A percentile compares a stretch with the other conserved stretches of the same genome.
Conservation (phyloP, 208 protist genomes). For the Strigomonas culicis region DNA sequence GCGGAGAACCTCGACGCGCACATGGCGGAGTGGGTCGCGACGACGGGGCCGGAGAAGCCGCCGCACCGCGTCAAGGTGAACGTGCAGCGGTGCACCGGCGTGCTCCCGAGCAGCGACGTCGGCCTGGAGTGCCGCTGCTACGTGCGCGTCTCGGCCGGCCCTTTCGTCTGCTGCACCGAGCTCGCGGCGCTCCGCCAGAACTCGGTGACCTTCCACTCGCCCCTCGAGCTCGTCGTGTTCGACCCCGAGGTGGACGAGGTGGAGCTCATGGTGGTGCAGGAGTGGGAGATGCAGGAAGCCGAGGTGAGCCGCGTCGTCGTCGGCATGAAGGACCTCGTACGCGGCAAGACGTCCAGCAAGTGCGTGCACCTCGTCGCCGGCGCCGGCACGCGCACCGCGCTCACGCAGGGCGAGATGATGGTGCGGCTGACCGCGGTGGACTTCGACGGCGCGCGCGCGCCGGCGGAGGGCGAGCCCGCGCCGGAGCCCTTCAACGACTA, state of each 20-base stretch:
- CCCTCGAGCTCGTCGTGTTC: constrained; percentile 38
- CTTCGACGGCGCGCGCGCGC: constrained; percentile 29
- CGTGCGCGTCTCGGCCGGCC: constrained; percentile 44
- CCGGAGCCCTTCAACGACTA: background rate
- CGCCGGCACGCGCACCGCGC: constrained; percentile 37
- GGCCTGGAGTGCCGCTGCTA: constrained; percentile 19
- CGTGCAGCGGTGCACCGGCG: constrained; percentile 21
- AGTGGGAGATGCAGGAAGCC: constrained; percentile 30
- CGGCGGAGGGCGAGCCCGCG: constrained; percentile 1
- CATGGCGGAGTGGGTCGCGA: constrained; percentile 48
- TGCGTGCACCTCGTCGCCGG: constrained; percentile 43
- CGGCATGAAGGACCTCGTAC: constrained; percentile 33
- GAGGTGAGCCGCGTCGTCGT: constrained; percentile 61
- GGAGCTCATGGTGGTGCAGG: constrained; percentile 50
- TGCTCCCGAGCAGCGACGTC: constrained; percentile 15
- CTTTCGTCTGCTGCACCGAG: constrained; percentile 31
- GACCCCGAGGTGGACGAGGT: constrained; percentile 36
- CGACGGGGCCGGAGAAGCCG: constrained; percentile 54
- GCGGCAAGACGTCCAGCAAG: constrained; percentile 18
- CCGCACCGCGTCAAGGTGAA: constrained; percentile 27
- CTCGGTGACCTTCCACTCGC: constrained; percentile 32
- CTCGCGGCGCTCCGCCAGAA: constrained; percentile 22
- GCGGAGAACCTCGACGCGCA: constrained; percentile 51
- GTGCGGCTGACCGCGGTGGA: constrained; percentile 53
- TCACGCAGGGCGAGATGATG: constrained; percentile 32